Evolutionary conservation across 176 grass and related monocot genomes (phyloP), one percentile per base, ranked within the genome.

Genomic region (Melocanna baccifera): DNA sequence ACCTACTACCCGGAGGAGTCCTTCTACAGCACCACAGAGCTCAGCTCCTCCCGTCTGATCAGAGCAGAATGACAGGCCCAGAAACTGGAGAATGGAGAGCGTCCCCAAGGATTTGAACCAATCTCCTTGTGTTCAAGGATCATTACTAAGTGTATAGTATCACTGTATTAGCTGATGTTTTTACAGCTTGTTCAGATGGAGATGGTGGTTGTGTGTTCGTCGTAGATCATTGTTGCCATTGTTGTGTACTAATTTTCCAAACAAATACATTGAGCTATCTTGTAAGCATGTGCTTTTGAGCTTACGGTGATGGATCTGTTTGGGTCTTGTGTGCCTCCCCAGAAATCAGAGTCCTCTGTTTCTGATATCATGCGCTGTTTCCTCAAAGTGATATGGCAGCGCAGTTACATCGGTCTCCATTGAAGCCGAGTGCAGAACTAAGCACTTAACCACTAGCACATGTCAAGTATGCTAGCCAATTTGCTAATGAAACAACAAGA

Each of bases 11-110:
- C 84, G 10, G 91, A 93, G 2, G 93, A 95, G 51, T 98, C 96
- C 20, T 93, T 94, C 81, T 98, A 92, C 47, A 94, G 90, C 80
- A 98, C 96, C 73, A 98, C 96, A 0, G 96, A 98, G 78, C 81
- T 98, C 50, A 95, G 91, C 82, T 93, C 92, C 12, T 94, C 96
- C 36, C 89, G 87, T 20, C 87, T 91, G 59, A 85, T 94, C 89
- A 73, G 87, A 29, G 87, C 81, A 75, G 89, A 93, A 73, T 89
- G 61, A 89, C 30, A 3, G 10, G 25, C 12, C 25, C 47, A 53
- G 71, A 73, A 20, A 42, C 59, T 7, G 11, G 25, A 28, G 56
- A 25, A 0, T 56, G 29, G 57, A 82, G 80, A 23, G 8, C 11
- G 28, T 20, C 12, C 22, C 19, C 20, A 14, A 42, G 53, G 51